Conservation (phyloP, 2,329 filamentous ascomycete species). For the Calonectria pauciramosa region DNA sequence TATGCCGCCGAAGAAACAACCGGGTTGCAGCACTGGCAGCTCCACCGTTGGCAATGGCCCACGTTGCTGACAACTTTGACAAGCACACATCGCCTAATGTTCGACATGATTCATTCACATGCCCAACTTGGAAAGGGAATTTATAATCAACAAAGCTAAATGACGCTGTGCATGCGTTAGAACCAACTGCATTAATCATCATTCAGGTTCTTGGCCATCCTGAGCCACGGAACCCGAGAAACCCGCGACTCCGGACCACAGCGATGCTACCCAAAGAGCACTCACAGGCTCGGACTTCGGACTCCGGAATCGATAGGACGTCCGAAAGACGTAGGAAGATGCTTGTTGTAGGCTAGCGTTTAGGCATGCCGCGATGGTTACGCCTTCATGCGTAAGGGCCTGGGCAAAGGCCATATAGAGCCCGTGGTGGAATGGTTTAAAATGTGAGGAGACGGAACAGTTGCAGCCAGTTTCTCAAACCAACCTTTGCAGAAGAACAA, state of each 20-base stretch:
- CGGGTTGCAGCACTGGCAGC: not conserved
- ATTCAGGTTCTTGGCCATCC: not conserved
- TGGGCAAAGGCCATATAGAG: not conserved
- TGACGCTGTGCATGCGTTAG: not conserved
- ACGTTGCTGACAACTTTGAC: not conserved
- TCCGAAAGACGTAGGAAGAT: not conserved
- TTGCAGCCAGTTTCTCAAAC: not conserved
- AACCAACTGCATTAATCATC: not conserved
- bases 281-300: not conserved
- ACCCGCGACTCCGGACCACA: not conserved
- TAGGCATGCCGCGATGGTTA: not conserved
- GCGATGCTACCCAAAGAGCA: not conserved
- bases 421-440: not conserved
- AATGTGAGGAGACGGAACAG: not conserved
- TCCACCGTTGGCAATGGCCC: not conserved
- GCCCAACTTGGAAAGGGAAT: not conserved
- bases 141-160: not conserved
- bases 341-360: not conserved
- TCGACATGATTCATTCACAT: not conserved
- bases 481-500: too few species aligned
- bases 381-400: not conserved
- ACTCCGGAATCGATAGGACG: not conserved
- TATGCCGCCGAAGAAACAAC: not conserved
- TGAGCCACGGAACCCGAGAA: constrained; percentile 10
- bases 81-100: not conserved